These are phyloP conservation scores for Pouteria glomerata DNA, from an alignment of 148 eudicot species.

Conservation along the genomic window DNA sequence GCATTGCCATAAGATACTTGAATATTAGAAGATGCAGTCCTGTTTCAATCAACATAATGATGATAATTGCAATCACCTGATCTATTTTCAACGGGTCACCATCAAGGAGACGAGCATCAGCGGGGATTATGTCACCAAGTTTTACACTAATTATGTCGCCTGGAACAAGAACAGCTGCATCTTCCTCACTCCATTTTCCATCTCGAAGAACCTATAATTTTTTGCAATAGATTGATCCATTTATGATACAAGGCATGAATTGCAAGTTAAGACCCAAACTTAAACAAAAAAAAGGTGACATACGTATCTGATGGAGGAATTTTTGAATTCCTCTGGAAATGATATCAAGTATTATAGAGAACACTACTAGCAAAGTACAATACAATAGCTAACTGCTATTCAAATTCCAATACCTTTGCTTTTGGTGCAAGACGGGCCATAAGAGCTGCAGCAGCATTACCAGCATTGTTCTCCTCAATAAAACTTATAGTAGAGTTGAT, in stretches of 20 bases:
- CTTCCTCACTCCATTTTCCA: constrained; percentile 33
- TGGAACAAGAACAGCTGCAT: constrained; percentile 31
- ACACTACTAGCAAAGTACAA: neutral
- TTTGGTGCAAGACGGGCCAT: constrained; percentile 32
- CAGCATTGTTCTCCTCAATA: constrained; percentile 32
- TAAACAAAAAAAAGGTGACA: neutral
- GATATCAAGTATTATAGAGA: neutral
- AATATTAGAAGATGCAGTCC: neutral
- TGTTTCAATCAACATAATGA: neutral
- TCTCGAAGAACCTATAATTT: constrained; percentile 25
- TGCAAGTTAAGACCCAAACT: neutral
- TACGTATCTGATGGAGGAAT: neutral
- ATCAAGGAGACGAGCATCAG: constrained; percentile 34
- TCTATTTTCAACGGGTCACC: constrained; percentile 35
- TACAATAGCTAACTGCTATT: neutral
- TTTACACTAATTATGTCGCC: constrained; percentile 30
- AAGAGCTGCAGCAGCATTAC: constrained; percentile 30
- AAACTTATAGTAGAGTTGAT: constrained; percentile 34
- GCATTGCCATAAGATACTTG: neutral
- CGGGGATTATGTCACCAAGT: constrained; percentile 32
- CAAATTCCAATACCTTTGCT: constrained; percentile 16
- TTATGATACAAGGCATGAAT: neutral
- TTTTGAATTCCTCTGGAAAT: neutral
- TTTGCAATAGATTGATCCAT: neutral
- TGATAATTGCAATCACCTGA: constrained; percentile 8